phyloP scores from a whole-genome alignment of 306 rosid genomes.

The Coriaria nepalensis region DNA sequence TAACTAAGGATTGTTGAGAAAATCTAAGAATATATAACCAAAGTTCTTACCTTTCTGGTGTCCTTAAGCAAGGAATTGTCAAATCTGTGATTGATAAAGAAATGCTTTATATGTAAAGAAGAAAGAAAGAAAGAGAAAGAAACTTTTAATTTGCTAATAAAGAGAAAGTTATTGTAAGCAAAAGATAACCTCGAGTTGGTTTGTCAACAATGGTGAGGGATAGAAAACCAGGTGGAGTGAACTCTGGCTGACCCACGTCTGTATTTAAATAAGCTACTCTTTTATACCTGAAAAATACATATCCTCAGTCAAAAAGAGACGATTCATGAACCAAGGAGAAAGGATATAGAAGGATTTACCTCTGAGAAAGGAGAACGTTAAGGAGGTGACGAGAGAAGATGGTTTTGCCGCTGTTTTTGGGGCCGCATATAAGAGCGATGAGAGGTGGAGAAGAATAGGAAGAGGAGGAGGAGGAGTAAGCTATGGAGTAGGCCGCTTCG shows the following conservation, averaged over 20 bases:
- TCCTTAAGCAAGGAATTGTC: constrained; percentile 67
- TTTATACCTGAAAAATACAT: constrained; percentile 22
- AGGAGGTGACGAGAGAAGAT: constrained; percentile 82
- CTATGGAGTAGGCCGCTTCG: constrained; percentile 46
- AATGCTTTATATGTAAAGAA: neutral
- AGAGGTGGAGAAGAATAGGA: constrained; percentile 39
- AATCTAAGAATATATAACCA: too few species aligned
- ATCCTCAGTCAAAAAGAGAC: neutral
- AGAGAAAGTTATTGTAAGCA: neutral
- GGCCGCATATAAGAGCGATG: constrained; percentile 56
- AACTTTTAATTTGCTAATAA: too few species aligned
- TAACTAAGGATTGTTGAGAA: constrained; percentile 1
- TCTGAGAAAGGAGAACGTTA: constrained; percentile 36
- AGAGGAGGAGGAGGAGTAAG: constrained; percentile 18
- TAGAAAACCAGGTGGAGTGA: constrained; percentile 74
- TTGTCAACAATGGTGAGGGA: constrained; percentile 51
- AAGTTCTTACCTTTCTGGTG: constrained; percentile 64
- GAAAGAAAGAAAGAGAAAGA: too few species aligned
- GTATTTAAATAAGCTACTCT: constrained; percentile 74
- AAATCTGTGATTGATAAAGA: constrained; percentile 31
- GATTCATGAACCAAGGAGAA: neutral
- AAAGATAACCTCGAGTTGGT: constrained; percentile 39
- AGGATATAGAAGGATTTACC: constrained; percentile 17
- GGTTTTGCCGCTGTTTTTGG: constrained; percentile 79
- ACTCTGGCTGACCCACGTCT: constrained; percentile 94